Base-by-base conservation (phyloP, 441 rosid genomes). In the Cnidoscolus chayamansa region DNA sequence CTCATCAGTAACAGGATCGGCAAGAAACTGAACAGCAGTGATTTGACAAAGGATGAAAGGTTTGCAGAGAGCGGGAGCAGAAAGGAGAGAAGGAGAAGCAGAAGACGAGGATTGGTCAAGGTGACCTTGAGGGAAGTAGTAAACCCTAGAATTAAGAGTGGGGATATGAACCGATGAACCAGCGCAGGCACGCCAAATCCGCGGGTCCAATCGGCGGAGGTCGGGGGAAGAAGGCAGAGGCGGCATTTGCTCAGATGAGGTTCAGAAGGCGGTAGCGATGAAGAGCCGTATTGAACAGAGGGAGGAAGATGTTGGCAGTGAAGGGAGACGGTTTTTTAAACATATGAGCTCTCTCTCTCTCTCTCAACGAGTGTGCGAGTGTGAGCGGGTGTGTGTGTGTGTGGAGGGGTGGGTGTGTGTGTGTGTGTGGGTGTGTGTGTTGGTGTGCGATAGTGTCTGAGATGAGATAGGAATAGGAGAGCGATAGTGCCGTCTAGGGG, bases 101-200 rank as follows among this genome's bases (percentile, higher is more conserved):
- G 81, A 57, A 0, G 86, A 71, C 0, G 79, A 67, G 64, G 86
- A 79, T 3, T 90, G 96, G 72, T 91, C 96, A 9, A 87, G 57
- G 69, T 94, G 97, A 4, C 96, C 98, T 65, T 90, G 89, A 19
- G 97, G 91, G 77, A 94, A 94, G 80, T 90, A 94, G 67, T 86
- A 90, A 72, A 90, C 98, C 86, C 91, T 82, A 65, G 96, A 86
- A 59, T 82, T 63, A 15, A 89, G 49, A 0, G 84, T 0, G 2
- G 95, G 96, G 78, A 88, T 83, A 60, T 79, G 90, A 8, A 88
- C 86, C 15, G 87, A 81, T 20, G 87, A 78, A 1, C 98, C 97
- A 0, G 95, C 93, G 72, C 91, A 91, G 58, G 93, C 87, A 0
- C 88, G 84, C 97, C 97, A 94, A 85, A 90, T 81, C 78, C 78